phyloP scores from a whole-genome alignment of 2,329 filamentous ascomycete genomes.

The Fusarium decemcellulare region DNA sequence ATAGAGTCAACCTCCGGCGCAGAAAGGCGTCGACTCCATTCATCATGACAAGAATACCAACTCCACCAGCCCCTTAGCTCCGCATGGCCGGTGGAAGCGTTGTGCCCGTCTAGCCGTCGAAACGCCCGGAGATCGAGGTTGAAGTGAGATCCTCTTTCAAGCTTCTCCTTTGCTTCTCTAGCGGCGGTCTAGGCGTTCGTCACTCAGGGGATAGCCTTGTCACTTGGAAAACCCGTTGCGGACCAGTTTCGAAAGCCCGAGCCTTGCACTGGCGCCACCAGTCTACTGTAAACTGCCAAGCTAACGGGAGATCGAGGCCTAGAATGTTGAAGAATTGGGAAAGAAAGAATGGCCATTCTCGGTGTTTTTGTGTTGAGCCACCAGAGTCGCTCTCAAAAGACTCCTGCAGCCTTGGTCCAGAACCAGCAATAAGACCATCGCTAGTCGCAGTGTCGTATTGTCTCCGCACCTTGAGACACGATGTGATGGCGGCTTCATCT shows the following conservation, averaged over 20 bases:
- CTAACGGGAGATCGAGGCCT: slow-evolving; percentile 32
- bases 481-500: neutral
- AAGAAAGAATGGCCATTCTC: slow-evolving; percentile 14
- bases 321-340: slow-evolving; percentile 31
- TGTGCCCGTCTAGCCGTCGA: slow-evolving; percentile 14
- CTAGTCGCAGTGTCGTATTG: neutral
- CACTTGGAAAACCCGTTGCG: slow-evolving; percentile 14
- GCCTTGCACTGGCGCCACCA: slow-evolving; percentile 40
- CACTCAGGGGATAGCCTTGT: slow-evolving; percentile 42
- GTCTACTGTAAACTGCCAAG: slow-evolving; percentile 15
- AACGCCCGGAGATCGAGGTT: slow-evolving; percentile 17
- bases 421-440: slow-evolving; percentile 11
- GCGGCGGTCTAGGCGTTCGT: slow-evolving; percentile 30
- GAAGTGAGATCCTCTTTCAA: slow-evolving; percentile 20
- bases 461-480: slow-evolving; percentile 20
- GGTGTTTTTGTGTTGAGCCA: slow-evolving; percentile 2
- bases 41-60: slow-evolving; percentile 26
- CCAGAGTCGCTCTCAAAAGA: slow-evolving; percentile 9
- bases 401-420: slow-evolving; percentile 7
- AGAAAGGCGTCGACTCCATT: slow-evolving; percentile 34
- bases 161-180: slow-evolving; percentile 31
- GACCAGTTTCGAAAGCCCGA: slow-evolving; percentile 20
- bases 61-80: slow-evolving; percentile 21
- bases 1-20: slow-evolving; percentile 24
- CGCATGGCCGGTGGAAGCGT: slow-evolving; percentile 31